phyloP scores from a whole-genome alignment of 2,329 filamentous ascomycete genomes.

The Aureobasidium pullulans region DNA sequence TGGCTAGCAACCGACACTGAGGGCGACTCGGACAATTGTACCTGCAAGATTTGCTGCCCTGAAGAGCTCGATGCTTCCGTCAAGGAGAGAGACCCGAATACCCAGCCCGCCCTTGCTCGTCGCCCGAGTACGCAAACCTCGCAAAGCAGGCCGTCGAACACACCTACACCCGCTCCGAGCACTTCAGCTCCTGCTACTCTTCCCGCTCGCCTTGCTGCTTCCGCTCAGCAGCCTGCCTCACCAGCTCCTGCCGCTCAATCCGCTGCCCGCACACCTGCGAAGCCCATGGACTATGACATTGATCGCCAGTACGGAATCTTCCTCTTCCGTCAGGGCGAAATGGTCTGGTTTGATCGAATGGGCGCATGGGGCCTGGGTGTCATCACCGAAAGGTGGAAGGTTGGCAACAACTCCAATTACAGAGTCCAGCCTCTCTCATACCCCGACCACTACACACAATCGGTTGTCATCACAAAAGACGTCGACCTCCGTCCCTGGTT shows the following conservation, averaged over 20 bases:
- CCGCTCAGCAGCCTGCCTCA: slow-evolving; percentile 19
- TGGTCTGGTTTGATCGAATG: slow-evolving; percentile 49
- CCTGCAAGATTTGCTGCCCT: slow-evolving; percentile 51
- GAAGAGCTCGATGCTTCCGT: slow-evolving; percentile 33
- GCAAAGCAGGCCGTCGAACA: slow-evolving; percentile 2
- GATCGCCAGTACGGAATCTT: slow-evolving; percentile 43
- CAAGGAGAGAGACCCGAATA: slow-evolving; percentile 29
- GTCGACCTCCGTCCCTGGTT: slow-evolving; percentile 49
- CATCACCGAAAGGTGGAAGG: slow-evolving; percentile 39
- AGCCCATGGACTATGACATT: slow-evolving; percentile 39
- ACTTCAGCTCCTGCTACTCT: slow-evolving; percentile 6
- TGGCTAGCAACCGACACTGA: slow-evolving; percentile 49
- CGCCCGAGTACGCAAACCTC: slow-evolving; percentile 16
- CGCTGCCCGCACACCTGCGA: slow-evolving; percentile 14
- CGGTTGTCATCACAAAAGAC: slow-evolving; percentile 36
- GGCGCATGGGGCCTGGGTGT: slow-evolving; percentile 49
- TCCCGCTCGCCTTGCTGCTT: background rate
- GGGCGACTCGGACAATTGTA: slow-evolving; percentile 48
- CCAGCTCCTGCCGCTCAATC: slow-evolving; percentile 11
- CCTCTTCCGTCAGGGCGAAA: slow-evolving; percentile 47
- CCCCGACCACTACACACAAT: slow-evolving; percentile 16
- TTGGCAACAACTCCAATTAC: slow-evolving; percentile 21
- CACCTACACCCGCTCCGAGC: background rate
- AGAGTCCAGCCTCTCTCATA: slow-evolving; percentile 35
- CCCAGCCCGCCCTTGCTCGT: slow-evolving; percentile 17